phyloP scores from a whole-genome alignment of 2,329 filamentous ascomycete species.

The Pseudocercospora macadamiae region DNA sequence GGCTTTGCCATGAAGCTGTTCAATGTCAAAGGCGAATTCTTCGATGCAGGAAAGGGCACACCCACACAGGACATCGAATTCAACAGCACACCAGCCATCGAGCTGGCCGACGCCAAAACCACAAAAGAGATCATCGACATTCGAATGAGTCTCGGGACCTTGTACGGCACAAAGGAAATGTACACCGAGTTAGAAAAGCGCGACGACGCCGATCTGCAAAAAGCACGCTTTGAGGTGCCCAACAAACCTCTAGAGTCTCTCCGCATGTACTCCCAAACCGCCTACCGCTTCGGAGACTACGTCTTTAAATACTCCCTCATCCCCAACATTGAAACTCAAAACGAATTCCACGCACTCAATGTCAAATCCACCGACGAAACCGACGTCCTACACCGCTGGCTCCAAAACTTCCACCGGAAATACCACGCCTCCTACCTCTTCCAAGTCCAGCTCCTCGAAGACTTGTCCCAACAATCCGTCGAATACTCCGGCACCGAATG shows the following conservation, averaged over 20 bases:
- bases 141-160: conserved; percentile 42
- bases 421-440: conserved; percentile 50
- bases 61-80: conserved; percentile 53
- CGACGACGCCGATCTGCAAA: conserved; percentile 44
- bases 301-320: conserved; percentile 53
- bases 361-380: conserved; percentile 38
- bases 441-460: conserved; percentile 52
- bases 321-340: conserved; percentile 46
- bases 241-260: conserved; percentile 46
- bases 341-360: conserved; percentile 44
- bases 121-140: conserved; percentile 50
- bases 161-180: conserved; percentile 42
- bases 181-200: conserved; percentile 47
- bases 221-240: conserved; percentile 43
- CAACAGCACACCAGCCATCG: conserved; percentile 53
- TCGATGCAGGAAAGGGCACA: conserved; percentile 43
- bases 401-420: conserved; percentile 44
- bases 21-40: conserved; percentile 49
- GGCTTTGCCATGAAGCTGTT: conserved; percentile 57
- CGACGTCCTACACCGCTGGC: conserved; percentile 45
- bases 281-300: conserved; percentile 53
- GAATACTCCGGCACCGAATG: conserved; percentile 49
- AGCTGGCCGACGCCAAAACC: conserved; percentile 51
- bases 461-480: conserved; percentile 51
- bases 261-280: conserved; percentile 50